Percentiles rank a stretch among this genome's conserved stretches.
These are phyloP conservation scores for Saccharomycopsis microspora DNA, from an alignment of 805 yeast genomes.

Conservation along the genomic window DNA sequence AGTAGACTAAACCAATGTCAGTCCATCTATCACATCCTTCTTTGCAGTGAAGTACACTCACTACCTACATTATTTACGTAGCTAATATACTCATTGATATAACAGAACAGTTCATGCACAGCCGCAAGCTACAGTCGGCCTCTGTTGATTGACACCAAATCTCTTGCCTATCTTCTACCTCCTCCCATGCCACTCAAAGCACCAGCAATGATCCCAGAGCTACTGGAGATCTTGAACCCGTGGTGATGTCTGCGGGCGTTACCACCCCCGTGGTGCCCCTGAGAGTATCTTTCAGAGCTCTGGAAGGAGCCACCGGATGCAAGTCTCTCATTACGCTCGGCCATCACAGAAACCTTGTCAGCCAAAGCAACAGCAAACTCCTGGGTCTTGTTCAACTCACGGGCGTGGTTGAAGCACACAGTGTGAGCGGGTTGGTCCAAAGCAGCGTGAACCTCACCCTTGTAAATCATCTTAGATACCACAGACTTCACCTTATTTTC, in stretches of 20 bases:
- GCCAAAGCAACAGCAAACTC: constrained; percentile 76
- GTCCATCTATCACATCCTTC: constrained; percentile 1
- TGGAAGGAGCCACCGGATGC: constrained; percentile 62
- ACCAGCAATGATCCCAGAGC: constrained; percentile 26
- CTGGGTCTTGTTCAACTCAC: constrained; percentile 76
- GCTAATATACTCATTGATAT: neutral
- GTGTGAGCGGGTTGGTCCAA: constrained; percentile 56
- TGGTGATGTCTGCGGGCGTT: constrained; percentile 21
- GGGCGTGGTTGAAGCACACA: constrained; percentile 62
- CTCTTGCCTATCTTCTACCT: constrained; percentile 5
- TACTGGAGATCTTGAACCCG: constrained; percentile 21
- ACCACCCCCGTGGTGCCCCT: constrained; percentile 17
- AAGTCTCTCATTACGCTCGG: constrained; percentile 78
- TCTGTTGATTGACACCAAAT: too few species aligned
- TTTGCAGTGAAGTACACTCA: neutral
- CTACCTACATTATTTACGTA: neutral
- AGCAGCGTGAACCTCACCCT: constrained; percentile 66
- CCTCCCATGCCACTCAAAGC: constrained; percentile 26
- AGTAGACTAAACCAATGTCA: too few species aligned
- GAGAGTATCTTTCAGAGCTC: constrained; percentile 15
- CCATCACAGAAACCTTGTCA: constrained; percentile 65
- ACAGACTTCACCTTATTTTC: constrained; percentile 46
- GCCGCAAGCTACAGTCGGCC: too few species aligned
- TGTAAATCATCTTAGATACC: constrained; percentile 63
- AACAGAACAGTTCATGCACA: too few species aligned